Evolutionary conservation across 23 red algal genomes (phyloP), one percentile per base, ranked within the genome.

Genomic region (Gracilaria domingensis): DNA sequence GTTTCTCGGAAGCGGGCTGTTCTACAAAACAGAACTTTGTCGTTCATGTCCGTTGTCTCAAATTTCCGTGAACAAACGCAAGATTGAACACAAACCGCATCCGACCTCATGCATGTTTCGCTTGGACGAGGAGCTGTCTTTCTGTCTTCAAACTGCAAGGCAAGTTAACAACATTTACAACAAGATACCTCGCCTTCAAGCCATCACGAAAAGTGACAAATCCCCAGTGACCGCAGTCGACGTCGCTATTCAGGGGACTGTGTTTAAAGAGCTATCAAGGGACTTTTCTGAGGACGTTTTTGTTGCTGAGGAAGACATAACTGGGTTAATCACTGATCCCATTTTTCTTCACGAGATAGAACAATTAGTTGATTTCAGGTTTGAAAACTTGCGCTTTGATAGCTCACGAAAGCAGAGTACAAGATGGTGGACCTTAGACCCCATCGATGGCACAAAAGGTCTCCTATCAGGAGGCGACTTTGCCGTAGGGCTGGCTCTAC

Each of bases 381-480:
- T 87, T 14, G 32, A 36, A 45, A 65, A 37, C 35, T 47, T 72
- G 18, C 37, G 2, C 35, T n/a, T 47, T 8, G 79, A 48, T 66
- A 61, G 38, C 8, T 33, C 54, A 13, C 54, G 20, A 56, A 87
- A 70, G 17, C 18, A 13, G 44, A 23, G 40, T 8, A 34, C 62
- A 0, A 45, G 61, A 18, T 55, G 49, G 62, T 87, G 83, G 83
- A 58, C 50, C 0, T 24, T 70, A 28, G 83, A 87, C 23, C 83
- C 83, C 42, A 87, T 87, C 32, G 83, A 87, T 26, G 83, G 83
- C n/a, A 87, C 83, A 34, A 70, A 74, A 50, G 83, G 83, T 14
- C 50, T 87, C 25, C 8, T 87, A 38, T 29, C 60, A 8, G 66
- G 66, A 29, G 42, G 61, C 24, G 66, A 65, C 18, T 87, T 62